Conservation (phyloP, 2,329 filamentous ascomycete species). For the Sphaerulina vaccinii region DNA sequence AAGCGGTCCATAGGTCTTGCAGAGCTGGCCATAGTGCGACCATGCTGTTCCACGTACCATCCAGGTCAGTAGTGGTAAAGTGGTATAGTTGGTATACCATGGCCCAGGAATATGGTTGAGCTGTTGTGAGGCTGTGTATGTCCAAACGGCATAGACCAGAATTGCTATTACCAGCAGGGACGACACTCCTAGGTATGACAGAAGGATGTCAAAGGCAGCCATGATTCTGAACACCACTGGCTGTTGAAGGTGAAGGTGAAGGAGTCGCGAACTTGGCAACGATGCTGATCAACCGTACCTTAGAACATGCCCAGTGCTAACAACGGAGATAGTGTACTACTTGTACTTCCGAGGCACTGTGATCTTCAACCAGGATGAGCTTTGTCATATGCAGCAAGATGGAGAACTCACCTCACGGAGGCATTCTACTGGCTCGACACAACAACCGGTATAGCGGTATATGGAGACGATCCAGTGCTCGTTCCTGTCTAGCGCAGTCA, state of each 20-base stretch:
- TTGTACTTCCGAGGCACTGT: too few species aligned
- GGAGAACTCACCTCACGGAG: too few species aligned
- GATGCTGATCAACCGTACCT: too few species aligned
- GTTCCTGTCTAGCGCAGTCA: neutral
- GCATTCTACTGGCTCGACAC: too few species aligned
- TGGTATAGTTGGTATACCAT: constrained; percentile 6
- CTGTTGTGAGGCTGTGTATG: neutral
- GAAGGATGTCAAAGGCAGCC: neutral
- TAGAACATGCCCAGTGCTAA: too few species aligned
- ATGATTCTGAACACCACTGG: neutral
- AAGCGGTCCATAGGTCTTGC: constrained; percentile 3
- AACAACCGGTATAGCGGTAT: too few species aligned
- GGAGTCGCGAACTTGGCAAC: too few species aligned
- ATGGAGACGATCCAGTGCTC: neutral
- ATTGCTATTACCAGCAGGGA: neutral
- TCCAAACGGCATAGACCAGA: neutral
- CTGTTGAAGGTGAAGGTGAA: too few species aligned
- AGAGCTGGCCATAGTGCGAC: constrained; percentile 8
- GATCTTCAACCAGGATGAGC: too few species aligned
- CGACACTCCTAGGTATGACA: neutral
- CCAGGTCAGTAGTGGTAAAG: constrained; percentile 12
- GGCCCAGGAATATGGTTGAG: constrained; percentile 14
- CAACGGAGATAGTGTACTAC: too few species aligned
- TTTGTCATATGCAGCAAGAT: too few species aligned
- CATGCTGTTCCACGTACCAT: constrained; percentile 4